Base-by-base conservation (phyloP, 148 eudicot genomes). In the Persicaria tinctoria region DNA sequence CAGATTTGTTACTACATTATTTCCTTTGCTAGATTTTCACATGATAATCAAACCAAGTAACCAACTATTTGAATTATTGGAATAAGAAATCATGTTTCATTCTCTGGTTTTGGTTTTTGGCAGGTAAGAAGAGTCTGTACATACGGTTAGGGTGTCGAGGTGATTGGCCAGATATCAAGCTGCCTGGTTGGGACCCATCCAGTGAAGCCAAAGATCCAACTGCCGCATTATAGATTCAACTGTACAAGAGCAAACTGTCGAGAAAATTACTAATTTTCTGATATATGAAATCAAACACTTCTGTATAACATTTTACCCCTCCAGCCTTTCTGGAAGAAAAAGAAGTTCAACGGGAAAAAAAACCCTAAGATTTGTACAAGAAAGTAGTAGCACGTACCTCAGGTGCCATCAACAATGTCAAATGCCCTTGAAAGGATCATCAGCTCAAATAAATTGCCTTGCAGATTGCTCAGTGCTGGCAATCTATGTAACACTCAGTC, bases 161-260 rank as follows among this genome's bases (percentile, higher is more conserved):
- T 10, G 98, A 95, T 77, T 95, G 98, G 98, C 98, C 98, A 5
- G 83, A 95, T 83, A 95, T 95, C 87, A 86, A 86, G 75, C 96
- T 92, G 74, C 98, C 98, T 0, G 98, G 93, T 4, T 89, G 90
- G 89, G 89, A 92, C 64, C 96, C 93, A 46, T 84, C 97, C 1
- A 56, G 63, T 5, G 85, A 85, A 20, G 23, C 23, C 23, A 20
- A 20, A 3, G 38, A 18, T 5, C 53, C 73, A 16, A 48, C 27
- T 71, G 5, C 38, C 17, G 41, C 47, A 44, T 38, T 12, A 8
- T 66, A 66, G 70, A 66, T 41, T 41, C 48, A 38, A 41, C 46
- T 64, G n/a, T 66, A 66, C 47, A 66, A 64, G 46, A 27, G 69
- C 12, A 2, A 50, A 50, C 53, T 64, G 46, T 38, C 7, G 69